These are phyloP conservation scores for Rhizophagus sp. DNA, from an alignment of 192 early-diverging fungal species.

Conservation along the genomic window DNA sequence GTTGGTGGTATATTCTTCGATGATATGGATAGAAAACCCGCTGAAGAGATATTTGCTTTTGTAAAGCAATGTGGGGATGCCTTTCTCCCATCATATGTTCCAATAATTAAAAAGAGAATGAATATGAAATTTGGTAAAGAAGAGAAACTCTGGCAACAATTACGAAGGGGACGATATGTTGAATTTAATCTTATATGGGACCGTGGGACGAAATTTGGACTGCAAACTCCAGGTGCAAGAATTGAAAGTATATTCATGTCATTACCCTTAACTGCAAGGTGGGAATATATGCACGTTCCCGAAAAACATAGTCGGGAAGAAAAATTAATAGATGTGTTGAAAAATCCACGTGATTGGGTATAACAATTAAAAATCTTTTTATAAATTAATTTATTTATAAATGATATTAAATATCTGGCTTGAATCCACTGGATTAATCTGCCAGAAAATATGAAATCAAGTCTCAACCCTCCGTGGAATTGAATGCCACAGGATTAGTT, in stretches of 20 bases:
- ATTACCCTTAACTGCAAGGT: conserved; percentile 90
- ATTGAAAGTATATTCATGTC: conserved; percentile 96
- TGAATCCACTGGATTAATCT: too few relatives aligned
- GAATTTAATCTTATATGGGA: conserved; percentile 98
- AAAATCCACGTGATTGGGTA: conserved; percentile 77
- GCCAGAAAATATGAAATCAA: too few relatives aligned
- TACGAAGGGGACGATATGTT: conserved; percentile 94
- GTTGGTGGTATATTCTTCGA: conserved; percentile 99
- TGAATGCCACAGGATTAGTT: too few relatives aligned
- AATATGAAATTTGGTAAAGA: conserved; percentile 73
- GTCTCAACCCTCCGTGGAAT: too few relatives aligned
- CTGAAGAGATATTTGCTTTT: conserved; percentile 82
- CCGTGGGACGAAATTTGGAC: conserved; percentile 97
- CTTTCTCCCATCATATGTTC: conserved; percentile 85
- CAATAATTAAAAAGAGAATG: conserved; percentile 81
- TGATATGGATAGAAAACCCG: conserved; percentile 75
- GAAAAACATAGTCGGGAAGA: conserved; percentile 70
- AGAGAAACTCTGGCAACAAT: conserved; percentile 91
- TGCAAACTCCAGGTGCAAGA: conserved; percentile 92
- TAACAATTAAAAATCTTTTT: too few relatives aligned
- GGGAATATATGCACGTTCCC: conserved; percentile 90
- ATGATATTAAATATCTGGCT: too few relatives aligned
- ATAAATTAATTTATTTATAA: too few relatives aligned
- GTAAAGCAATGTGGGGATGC: conserved; percentile 79
- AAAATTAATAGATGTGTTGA: conserved; percentile 75